Base-by-base conservation (phyloP, 2,329 filamentous ascomycete genomes). In the Fusarium torreyae region DNA sequence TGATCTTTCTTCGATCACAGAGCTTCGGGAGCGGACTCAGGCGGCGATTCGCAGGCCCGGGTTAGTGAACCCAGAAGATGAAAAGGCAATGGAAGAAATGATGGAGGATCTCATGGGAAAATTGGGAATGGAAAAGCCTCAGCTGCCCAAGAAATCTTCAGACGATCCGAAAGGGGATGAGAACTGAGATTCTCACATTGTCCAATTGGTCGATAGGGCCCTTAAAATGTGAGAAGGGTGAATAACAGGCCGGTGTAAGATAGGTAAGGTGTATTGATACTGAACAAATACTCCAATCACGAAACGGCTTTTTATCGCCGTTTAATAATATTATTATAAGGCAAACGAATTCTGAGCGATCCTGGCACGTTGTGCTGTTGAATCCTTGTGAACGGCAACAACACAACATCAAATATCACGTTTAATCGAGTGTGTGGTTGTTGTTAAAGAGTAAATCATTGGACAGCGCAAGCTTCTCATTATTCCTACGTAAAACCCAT, bases 1-100 rank as follows among this genome's bases (percentile, higher is more conserved):
- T 63, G 92, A 98, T 77, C 87, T 98, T 36, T 89, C 89, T 76
- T 85, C 84, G 45, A 54, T 94, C 40, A 87, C 88, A 6, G 92
- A 94, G 74, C 80, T 94, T 77, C 82, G 87, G 75, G 77, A 70
- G 48, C 81, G 81, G 73, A 85, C 88, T n/a, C 81, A 81, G 60
- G 78, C 77, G 63, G 80, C 81, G 43, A 70, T 63, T 72, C 73
- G 57, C 80, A 87, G 74, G 77, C 69, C 66, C 5, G 75, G 76
- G 5, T 60, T 68, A 31, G 66, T 76, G 13, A 74, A 75, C 26
- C 70, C 83, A 66, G 84, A 86, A 74, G 85, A 87, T 59, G 87
- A 91, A 81, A 80, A 83, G 70, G 85, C 90, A 74, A 80, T 91
- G 63, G 87, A 90, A 76, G 84, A 88, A 80, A 86, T 89, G 86